Conservation (phyloP, 2,329 filamentous ascomycete genomes). For the Ceratocystis harringtonii region DNA sequence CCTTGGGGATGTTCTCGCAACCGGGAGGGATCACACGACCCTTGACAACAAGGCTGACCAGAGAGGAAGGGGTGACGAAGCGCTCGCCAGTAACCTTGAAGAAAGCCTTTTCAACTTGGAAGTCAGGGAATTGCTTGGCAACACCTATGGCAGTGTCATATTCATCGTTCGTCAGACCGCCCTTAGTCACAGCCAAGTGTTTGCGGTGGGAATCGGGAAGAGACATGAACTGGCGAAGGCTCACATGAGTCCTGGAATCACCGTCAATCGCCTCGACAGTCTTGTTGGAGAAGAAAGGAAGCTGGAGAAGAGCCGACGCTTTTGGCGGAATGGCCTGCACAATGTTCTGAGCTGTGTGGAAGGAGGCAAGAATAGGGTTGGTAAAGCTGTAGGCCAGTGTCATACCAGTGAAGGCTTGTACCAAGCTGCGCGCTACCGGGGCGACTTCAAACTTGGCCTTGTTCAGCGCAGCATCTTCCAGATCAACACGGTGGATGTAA, state of each 20-base stretch:
- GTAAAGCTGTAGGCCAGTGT: constrained; percentile 77
- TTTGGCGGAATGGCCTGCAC: constrained; percentile 79
- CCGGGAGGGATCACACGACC: constrained; percentile 85
- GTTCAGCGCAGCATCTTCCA: constrained; percentile 63
- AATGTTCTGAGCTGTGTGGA: constrained; percentile 67
- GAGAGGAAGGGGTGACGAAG: constrained; percentile 76
- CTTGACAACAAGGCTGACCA: constrained; percentile 91
- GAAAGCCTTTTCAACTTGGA: constrained; percentile 81
- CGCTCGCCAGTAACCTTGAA: constrained; percentile 97
- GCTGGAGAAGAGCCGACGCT: constrained; percentile 75
- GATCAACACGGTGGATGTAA: constrained; percentile 75
- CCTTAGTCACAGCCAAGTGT: constrained; percentile 52
- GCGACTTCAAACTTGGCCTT: constrained; percentile 80
- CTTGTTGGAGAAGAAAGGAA: constrained; percentile 66
- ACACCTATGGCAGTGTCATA: constrained; percentile 63
- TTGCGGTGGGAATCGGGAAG: constrained; percentile 61
- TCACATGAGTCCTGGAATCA: constrained; percentile 58
- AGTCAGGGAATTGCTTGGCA: constrained; percentile 67
- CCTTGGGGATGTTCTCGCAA: constrained; percentile 53
- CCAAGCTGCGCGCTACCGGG: constrained; percentile 70
- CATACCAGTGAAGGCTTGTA: constrained; percentile 75
- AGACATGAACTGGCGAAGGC: constrained; percentile 78
- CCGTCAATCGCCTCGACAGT: constrained; percentile 55
- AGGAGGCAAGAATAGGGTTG: constrained; percentile 65
- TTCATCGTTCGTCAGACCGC: constrained; percentile 57